These are phyloP conservation scores for Trichophyton verrucosum DNA, from an alignment of 2,329 filamentous ascomycete genomes.

Conservation along the genomic window DNA sequence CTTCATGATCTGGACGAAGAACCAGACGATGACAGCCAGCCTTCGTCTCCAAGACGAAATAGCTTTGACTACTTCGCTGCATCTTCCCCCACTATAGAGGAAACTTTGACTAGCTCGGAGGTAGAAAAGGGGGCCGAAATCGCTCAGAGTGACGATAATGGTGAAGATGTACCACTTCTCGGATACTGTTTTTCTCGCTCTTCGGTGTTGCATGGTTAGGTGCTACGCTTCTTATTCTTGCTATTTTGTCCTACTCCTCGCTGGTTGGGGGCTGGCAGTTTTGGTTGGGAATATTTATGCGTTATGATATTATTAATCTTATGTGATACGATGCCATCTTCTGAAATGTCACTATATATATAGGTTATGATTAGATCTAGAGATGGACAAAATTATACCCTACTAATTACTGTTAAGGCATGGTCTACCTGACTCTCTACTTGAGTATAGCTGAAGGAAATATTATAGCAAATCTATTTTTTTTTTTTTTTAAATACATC, in stretches of 20 bases:
- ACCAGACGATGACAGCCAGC: conserved; percentile 60
- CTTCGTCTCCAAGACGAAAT: conserved; percentile 51
- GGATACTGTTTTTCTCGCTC: conserved; percentile 1
- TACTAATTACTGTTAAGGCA: background rate
- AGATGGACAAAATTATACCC: background rate
- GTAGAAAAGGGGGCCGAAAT: background rate
- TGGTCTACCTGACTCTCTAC: background rate
- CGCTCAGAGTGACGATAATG: background rate
- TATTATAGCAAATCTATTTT: background rate
- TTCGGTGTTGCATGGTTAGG: background rate
- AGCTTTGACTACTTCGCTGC: conserved; percentile 46
- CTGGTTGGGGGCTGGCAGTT: background rate
- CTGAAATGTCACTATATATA: background rate
- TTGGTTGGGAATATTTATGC: background rate
- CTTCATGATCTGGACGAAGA: conserved; percentile 52
- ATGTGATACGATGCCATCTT: background rate
- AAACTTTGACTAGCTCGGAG: background rate
- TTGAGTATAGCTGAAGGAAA: background rate
- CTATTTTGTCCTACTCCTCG: background rate
- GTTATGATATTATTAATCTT: background rate
- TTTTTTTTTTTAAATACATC: background rate
- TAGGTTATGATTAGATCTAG: background rate
- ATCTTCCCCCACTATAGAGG: background rate
- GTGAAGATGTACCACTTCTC: background rate
- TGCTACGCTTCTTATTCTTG: background rate